These are phyloP conservation scores for Saccharomyces uvarum DNA, from an alignment of 1,139 yeast species.

Conservation along the genomic window DNA sequence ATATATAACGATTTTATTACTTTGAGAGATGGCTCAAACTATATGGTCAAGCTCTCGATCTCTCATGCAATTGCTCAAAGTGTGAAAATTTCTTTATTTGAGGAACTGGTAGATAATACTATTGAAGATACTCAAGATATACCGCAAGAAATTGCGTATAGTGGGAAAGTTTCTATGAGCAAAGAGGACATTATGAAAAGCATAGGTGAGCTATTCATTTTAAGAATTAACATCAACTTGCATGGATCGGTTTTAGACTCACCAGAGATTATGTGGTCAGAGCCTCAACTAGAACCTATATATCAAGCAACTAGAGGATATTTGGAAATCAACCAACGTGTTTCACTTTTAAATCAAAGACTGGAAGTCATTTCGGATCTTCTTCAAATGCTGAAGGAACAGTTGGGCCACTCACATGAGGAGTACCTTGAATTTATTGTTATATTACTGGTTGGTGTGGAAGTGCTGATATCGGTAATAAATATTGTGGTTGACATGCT, in stretches of 20 bases:
- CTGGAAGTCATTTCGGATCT: conserved; percentile 88
- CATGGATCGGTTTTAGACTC: conserved; percentile 94
- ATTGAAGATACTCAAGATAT: conserved; percentile 95
- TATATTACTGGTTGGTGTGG: conserved; percentile 85
- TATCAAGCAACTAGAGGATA: conserved; percentile 95
- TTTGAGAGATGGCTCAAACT: conserved; percentile 79
- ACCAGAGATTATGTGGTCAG: conserved; percentile 98
- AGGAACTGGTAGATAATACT: conserved; percentile 90
- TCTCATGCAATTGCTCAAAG: conserved; percentile 91
- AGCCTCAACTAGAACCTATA: conserved; percentile 93
- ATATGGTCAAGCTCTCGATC: conserved; percentile 80
- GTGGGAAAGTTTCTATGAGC: conserved; percentile 91
- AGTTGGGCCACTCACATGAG: conserved; percentile 83
- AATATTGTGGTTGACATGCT: conserved; percentile 47
- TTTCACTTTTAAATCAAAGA: conserved; percentile 78
- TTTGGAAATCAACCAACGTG: conserved; percentile 87
- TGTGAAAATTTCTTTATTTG: conserved; percentile 88
- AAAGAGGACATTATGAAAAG: conserved; percentile 93
- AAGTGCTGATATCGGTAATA: conserved; percentile 78
- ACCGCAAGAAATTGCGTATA: conserved; percentile 88
- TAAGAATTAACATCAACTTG: conserved; percentile 80
- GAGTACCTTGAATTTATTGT: conserved; percentile 90
- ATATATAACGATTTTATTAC: conserved; percentile 93
- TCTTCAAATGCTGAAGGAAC: conserved; percentile 92
- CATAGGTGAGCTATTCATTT: conserved; percentile 87